Evolutionary conservation across 495 filamentous ascomycete species (phyloP).

Genomic region (Rhizodiscina lignyota): DNA sequence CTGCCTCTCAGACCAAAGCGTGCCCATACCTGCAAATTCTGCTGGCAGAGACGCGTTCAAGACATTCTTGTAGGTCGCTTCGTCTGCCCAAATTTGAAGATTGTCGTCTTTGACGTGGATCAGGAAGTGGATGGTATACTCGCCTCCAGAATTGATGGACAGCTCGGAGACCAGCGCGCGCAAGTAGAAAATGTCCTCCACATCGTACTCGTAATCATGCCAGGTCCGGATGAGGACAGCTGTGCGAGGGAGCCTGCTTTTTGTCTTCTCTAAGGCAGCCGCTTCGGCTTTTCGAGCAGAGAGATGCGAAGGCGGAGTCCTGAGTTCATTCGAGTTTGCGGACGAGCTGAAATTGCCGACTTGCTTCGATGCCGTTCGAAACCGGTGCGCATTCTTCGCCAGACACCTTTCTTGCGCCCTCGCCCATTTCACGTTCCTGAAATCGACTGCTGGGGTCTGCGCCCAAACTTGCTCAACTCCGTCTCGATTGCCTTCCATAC

Average conservation of each 20-base stretch:
- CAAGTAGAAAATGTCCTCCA: constrained; percentile 24
- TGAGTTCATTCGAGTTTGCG: constrained; percentile 3
- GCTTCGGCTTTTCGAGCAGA: constrained; percentile 2
- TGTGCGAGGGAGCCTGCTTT: constrained; percentile 30
- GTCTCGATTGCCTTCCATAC: constrained; percentile 62
- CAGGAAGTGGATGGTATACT: constrained; percentile 47
- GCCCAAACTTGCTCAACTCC: constrained; percentile 61
- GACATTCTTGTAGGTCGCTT: constrained; percentile 41
- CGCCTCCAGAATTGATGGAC: constrained; percentile 42
- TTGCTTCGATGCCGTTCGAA: constrained; percentile 14
- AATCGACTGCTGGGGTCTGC: constrained; percentile 47
- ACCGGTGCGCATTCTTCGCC: constrained; percentile 52
- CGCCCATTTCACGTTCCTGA: constrained; percentile 55
- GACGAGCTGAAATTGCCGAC: background rate
- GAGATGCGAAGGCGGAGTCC: background rate
- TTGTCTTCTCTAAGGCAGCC: constrained; percentile 9
- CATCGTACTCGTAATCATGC: constrained; percentile 36
- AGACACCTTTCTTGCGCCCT: constrained; percentile 54
- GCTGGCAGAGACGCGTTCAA: constrained; percentile 58
- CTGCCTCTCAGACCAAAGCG: constrained; percentile 82
- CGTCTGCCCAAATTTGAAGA: constrained; percentile 47
- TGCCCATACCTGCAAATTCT: constrained; percentile 79
- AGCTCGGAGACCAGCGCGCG: constrained; percentile 47
- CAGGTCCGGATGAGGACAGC: constrained; percentile 48
- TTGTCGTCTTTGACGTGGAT: constrained; percentile 51